These are phyloP conservation scores for Myxozyma lipomycoides DNA, from an alignment of 805 yeast genomes.

Conservation along the genomic window DNA sequence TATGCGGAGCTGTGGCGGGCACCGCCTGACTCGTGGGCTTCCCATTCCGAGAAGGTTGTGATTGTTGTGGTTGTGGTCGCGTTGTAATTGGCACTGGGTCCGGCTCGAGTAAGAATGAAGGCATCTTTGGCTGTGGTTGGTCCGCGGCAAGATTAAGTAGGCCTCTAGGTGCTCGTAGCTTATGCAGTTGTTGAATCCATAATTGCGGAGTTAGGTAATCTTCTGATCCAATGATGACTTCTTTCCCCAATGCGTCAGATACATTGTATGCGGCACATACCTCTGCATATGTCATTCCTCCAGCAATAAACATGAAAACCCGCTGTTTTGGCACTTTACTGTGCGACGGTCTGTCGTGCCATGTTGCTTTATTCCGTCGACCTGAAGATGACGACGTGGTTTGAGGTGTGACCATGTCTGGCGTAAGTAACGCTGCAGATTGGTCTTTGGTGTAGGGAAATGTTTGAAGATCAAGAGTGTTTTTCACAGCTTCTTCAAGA, in stretches of 20 bases:
- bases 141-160: constrained; percentile 36
- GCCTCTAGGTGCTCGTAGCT: constrained; percentile 33
- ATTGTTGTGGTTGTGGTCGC: neutral
- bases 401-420: constrained; percentile 1
- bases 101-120: constrained; percentile 34
- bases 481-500: constrained; percentile 47
- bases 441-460: constrained; percentile 77
- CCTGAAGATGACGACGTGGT: constrained; percentile 5
- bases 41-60: neutral
- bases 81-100: constrained; percentile 25
- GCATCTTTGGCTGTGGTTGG: constrained; percentile 33
- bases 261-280: constrained; percentile 70
- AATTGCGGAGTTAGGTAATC: constrained; percentile 49
- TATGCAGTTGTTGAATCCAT: constrained; percentile 35
- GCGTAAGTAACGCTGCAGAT: constrained; percentile 44
- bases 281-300: constrained; percentile 86
- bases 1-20: constrained; percentile 22
- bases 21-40: constrained; percentile 5
- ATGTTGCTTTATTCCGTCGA: constrained; percentile 22
- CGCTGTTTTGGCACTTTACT: constrained; percentile 50
- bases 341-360: constrained; percentile 16
- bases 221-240: constrained; percentile 78
- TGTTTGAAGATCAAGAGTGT: constrained; percentile 50
- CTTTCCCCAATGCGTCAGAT: constrained; percentile 57
- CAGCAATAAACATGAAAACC: constrained; percentile 75